Conservation (phyloP, 768 basidiomycete genomes). For the Boletus subcaerulescens region DNA sequence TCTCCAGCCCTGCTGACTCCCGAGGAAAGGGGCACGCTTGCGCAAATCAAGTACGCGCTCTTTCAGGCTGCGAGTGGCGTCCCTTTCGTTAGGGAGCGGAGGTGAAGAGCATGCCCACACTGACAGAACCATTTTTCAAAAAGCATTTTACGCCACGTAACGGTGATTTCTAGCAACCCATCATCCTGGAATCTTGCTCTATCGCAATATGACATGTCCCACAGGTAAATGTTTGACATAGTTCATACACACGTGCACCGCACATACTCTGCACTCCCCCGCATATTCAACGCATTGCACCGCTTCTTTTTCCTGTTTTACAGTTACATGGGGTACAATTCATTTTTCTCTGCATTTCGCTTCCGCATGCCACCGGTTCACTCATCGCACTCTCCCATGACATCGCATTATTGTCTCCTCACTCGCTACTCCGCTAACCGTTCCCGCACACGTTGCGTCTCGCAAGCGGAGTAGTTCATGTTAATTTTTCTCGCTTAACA, state of each 20-base stretch:
- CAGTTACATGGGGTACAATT: constrained; percentile 16
- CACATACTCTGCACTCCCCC: constrained; percentile 16
- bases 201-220: constrained; percentile 15
- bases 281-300: constrained; percentile 24
- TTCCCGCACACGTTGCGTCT: constrained; percentile 15
- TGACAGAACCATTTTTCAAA: constrained; percentile 11
- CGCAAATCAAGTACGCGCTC: constrained; percentile 49
- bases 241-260: constrained; percentile 21
- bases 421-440: constrained; percentile 5
- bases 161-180: constrained; percentile 12
- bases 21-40: constrained; percentile 41
- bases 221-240: constrained; percentile 19
- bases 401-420: constrained; percentile 17
- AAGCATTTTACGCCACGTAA: constrained; percentile 16
- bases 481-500: constrained; percentile 16
- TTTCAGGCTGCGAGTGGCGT: constrained; percentile 46
- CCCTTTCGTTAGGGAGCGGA: constrained; percentile 34
- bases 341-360: constrained; percentile 13
- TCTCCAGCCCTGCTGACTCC: constrained; percentile 28
- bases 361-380: constrained; percentile 23
- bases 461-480: constrained; percentile 9
- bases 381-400: constrained; percentile 15
- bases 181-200: constrained; percentile 8
- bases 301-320: constrained; percentile 3
- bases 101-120: constrained; percentile 16